Evolutionary conservation across 139 green algal species (phyloP), one percentile per base, ranked within the genome.

Genomic region (Chlorella sp.): DNA sequence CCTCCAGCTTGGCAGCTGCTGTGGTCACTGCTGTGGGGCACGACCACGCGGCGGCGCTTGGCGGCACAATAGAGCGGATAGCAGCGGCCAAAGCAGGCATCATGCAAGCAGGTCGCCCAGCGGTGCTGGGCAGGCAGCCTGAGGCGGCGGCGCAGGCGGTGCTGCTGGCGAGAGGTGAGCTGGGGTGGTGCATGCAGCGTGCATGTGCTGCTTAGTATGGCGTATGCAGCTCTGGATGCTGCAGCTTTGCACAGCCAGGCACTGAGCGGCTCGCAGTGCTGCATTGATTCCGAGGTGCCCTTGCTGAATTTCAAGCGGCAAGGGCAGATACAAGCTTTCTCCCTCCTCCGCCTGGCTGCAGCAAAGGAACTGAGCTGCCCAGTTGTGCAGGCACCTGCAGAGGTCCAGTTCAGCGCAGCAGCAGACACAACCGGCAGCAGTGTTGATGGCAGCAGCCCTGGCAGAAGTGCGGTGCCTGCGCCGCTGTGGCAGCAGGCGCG

Each of bases 21-120:
- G 84, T 94, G 44, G 74, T 92, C 24, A 91, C 88, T 9, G 80
- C 89, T 1, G 64, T 92, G 20, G 90, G 93, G 13, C 43, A 80
- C 13, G 95, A 98, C 38, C 95, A 98, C 65, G 74, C 93, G 40
- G 90, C 85, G 3, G 94, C 94, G 0, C 87, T 98, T 36, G 95
- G 94, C 5, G 95, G 93, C 60, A 92, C 38, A 62, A 70, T 97
- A 30, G 44, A 86, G 41, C 83, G 44, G 73, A 96, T 97, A 17
- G 92, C 95, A 17, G 69, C 72, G 14, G 93, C 94, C 78, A 98
- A 98, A 51, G 94, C 94, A 1, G 95, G 95, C 40, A 96, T 97
- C 68, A 87, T 95, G 85, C 94, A 94, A 85, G 22, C 83, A 0
- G 90, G 89, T 0, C 68, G 88, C 58, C 92, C 94, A 9, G 87